A percentile compares a stretch with the other conserved stretches of the same genome.
These are phyloP conservation scores for Erythrobasidium yunnanense DNA, from an alignment of 768 basidiomycete species.

Conservation along the genomic window DNA sequence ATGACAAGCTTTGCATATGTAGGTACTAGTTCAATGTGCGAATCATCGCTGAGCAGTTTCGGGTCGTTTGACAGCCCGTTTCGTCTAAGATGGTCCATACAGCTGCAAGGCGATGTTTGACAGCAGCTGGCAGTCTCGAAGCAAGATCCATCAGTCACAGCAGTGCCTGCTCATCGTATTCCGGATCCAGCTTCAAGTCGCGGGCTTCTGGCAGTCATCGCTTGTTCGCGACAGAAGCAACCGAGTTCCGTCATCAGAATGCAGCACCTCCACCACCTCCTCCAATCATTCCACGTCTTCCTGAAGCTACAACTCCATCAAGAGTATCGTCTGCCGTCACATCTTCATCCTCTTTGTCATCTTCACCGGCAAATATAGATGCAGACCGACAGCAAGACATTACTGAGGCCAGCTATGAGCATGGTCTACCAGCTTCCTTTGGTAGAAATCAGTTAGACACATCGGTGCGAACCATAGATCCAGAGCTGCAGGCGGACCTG, in stretches of 20 bases:
- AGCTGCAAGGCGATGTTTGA: no score
- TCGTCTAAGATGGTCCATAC: no score
- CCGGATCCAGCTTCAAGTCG: no score
- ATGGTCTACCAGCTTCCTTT: slow-evolving; percentile 4
- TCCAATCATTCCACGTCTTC: not conserved
- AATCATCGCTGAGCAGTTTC: no score
- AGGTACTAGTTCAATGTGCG: no score
- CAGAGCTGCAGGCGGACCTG: slow-evolving; percentile 42
- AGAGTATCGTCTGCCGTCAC: not conserved
- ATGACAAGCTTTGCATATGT: no score
- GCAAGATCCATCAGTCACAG: no score
- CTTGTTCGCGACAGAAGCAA: not conserved
- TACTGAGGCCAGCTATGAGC: not conserved
- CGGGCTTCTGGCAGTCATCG: not conserved
- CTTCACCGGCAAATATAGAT: no score
- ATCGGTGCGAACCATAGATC: slow-evolving; percentile 23
- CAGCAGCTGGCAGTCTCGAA: no score
- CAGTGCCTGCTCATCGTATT: no score
- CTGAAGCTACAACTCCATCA: not conserved
- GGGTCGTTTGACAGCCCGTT: no score
- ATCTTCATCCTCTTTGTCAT: not conserved
- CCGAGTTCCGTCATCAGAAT: not conserved
- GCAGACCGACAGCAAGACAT: not conserved
- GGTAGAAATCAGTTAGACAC: not conserved
- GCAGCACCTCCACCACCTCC: not conserved